Conservation (phyloP, 1,139 yeast species). For the Keqinozyma sinolaborantium region DNA sequence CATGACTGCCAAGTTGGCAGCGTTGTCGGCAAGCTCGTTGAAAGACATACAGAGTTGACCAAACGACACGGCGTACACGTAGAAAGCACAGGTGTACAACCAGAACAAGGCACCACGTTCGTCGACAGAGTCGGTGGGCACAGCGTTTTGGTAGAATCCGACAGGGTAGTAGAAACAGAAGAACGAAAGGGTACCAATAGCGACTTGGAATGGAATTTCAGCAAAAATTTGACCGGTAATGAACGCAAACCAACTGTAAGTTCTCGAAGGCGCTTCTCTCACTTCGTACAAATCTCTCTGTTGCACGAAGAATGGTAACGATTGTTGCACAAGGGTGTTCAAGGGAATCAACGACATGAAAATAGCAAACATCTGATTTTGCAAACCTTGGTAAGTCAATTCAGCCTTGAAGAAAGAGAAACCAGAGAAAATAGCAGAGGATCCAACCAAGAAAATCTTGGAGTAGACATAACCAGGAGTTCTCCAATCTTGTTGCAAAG, state of each 20-base stretch:
- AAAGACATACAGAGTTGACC: slow-evolving; percentile 66
- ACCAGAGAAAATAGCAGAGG: slow-evolving; percentile 63
- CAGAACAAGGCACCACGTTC: slow-evolving; percentile 66
- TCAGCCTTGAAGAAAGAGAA: slow-evolving; percentile 71
- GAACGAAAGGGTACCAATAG: slow-evolving; percentile 31
- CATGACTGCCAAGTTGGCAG: slow-evolving; percentile 64
- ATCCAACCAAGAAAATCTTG: slow-evolving; percentile 50
- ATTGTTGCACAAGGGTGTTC: slow-evolving; percentile 66
- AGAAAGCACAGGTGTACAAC: slow-evolving; percentile 54
- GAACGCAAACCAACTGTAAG: slow-evolving; percentile 49
- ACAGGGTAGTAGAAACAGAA: slow-evolving; percentile 43
- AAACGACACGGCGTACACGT: slow-evolving; percentile 57
- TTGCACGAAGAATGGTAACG: slow-evolving; percentile 63
- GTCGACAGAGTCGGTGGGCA: slow-evolving; percentile 23
- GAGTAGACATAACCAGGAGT: slow-evolving; percentile 72
- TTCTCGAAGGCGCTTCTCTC: slow-evolving; percentile 77
- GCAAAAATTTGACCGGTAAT: slow-evolving; percentile 32
- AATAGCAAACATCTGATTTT: slow-evolving; percentile 63
- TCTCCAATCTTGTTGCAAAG: slow-evolving; percentile 68
- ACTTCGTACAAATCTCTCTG: slow-evolving; percentile 84
- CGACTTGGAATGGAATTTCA: slow-evolving; percentile 33
- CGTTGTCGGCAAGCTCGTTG: slow-evolving; percentile 64
- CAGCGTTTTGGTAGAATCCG: slow-evolving; percentile 34
- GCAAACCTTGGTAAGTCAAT: slow-evolving; percentile 55
- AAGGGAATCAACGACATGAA: slow-evolving; percentile 66